Conservation (phyloP, 2,329 filamentous ascomycete genomes). For the Trichophyton verrucosum region DNA sequence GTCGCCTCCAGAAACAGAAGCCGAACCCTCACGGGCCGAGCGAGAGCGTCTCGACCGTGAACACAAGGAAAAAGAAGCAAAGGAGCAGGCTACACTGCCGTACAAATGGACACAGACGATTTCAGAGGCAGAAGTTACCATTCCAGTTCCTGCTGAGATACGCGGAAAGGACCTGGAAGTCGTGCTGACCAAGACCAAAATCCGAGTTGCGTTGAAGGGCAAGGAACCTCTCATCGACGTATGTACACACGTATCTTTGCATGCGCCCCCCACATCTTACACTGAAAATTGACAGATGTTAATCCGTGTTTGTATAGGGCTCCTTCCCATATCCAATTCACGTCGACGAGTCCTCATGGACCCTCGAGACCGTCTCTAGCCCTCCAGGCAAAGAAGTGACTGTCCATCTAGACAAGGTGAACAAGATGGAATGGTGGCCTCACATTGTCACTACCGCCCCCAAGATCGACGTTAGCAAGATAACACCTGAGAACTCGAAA, state of each 20-base stretch:
- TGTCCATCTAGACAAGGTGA: conserved; percentile 85
- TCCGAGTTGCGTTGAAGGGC: conserved; percentile 77
- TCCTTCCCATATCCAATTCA: conserved; percentile 67
- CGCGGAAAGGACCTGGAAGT: conserved; percentile 77
- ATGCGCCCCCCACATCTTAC: not conserved
- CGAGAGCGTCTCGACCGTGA: conserved; percentile 44
- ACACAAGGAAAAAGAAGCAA: conserved; percentile 58
- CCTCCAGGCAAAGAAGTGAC: conserved; percentile 57
- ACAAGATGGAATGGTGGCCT: conserved; percentile 98
- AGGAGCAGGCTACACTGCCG: conserved; percentile 79
- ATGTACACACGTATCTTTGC: conserved; percentile 17
- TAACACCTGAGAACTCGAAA: conserved; percentile 83
- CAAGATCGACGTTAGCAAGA: conserved; percentile 89
- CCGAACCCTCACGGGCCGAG: conserved; percentile 28
- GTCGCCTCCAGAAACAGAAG: conserved; percentile 17
- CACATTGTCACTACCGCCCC: conserved; percentile 80
- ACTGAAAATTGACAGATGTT: not conserved
- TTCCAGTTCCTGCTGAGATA: conserved; percentile 66
- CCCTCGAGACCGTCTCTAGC: conserved; percentile 54
- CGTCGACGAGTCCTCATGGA: conserved; percentile 90
- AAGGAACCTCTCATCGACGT: conserved; percentile 75
- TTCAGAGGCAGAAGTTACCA: conserved; percentile 67
- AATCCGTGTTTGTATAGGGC: conserved; percentile 46
- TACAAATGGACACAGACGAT: conserved; percentile 98
- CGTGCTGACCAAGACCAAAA: conserved; percentile 63